phyloP scores from a whole-genome alignment of 1,284 basidiomycete genomes.

The Paramarasmius palmivorus region DNA sequence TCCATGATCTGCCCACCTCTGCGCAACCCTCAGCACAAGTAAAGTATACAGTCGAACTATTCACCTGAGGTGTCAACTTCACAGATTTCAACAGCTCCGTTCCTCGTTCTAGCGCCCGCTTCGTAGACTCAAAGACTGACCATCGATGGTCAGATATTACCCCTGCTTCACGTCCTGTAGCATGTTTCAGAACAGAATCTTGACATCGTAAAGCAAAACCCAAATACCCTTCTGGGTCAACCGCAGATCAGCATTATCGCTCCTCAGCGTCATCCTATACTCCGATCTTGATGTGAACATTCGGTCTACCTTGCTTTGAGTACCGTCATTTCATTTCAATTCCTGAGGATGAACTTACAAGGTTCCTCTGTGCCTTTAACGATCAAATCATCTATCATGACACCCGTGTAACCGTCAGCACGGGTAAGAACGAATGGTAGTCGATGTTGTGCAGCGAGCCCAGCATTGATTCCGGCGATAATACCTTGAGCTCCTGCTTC shows the following conservation, averaged over 20 bases:
- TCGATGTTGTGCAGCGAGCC: slow-evolving; percentile 58
- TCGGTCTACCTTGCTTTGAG: slow-evolving; percentile 54
- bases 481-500: slow-evolving; percentile 89
- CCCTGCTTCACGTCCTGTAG: slow-evolving; percentile 50
- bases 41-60: slow-evolving; percentile 13
- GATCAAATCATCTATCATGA: slow-evolving; percentile 89
- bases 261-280: slow-evolving; percentile 83
- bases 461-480: slow-evolving; percentile 86
- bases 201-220: background rate
- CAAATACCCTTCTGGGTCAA: slow-evolving; percentile 71
- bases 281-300: slow-evolving; percentile 94
- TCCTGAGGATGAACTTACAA: slow-evolving; percentile 48
- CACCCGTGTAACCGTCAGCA: slow-evolving; percentile 83
- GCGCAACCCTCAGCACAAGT: slow-evolving; percentile 6
- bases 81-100: slow-evolving; percentile 50
- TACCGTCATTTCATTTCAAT: background rate
- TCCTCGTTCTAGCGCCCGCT: slow-evolving; percentile 50
- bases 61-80: slow-evolving; percentile 61
- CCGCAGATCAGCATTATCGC: slow-evolving; percentile 86
- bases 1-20: slow-evolving; percentile 63
- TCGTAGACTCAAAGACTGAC: slow-evolving; percentile 49
- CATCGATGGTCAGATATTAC: slow-evolving; percentile 69
- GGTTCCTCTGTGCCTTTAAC: slow-evolving; percentile 89
- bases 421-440: slow-evolving; percentile 70
- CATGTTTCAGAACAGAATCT: background rate